phyloP scores from a whole-genome alignment of 768 basidiomycete species.

The Boletus insuetus region DNA sequence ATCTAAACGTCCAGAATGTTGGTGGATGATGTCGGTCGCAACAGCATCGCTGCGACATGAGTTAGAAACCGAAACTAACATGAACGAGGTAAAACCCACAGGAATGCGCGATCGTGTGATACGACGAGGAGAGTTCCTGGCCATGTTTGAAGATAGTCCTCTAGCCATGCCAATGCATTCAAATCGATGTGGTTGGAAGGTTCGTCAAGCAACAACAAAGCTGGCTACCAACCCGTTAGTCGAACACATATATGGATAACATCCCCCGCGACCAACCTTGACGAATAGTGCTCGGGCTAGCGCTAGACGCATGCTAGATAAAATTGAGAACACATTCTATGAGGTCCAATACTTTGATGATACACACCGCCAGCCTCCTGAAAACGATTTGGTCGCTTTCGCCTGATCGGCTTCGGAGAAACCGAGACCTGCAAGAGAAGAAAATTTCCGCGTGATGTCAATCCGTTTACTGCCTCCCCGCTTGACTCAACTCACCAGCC shows the following conservation, averaged over 20 bases:
- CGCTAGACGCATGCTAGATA: slow-evolving; percentile 85
- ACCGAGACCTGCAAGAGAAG: slow-evolving; percentile 63
- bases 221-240: slow-evolving; percentile 42
- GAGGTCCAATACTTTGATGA: background rate
- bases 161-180: slow-evolving; percentile 95
- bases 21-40: slow-evolving; percentile 97
- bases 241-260: background rate
- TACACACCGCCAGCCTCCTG: slow-evolving; percentile 88
- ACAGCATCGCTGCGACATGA: slow-evolving; percentile 69
- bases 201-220: slow-evolving; percentile 83
- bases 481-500: slow-evolving; percentile 53
- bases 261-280: slow-evolving; percentile 49
- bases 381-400: slow-evolving; percentile 80
- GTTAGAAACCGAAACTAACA: background rate
- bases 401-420: slow-evolving; percentile 88
- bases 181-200: slow-evolving; percentile 98
- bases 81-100: slow-evolving; percentile 44
- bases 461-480: background rate
- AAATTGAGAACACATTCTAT: background rate
- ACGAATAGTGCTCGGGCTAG: slow-evolving; percentile 95
- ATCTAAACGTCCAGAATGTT: slow-evolving; percentile 87
- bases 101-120: slow-evolving; percentile 97
- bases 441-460: background rate
- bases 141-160: slow-evolving; percentile 97
- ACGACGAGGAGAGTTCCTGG: slow-evolving; percentile 88